phyloP scores from a whole-genome alignment of 1,284 basidiomycete genomes.

The Malassezia nana region DNA sequence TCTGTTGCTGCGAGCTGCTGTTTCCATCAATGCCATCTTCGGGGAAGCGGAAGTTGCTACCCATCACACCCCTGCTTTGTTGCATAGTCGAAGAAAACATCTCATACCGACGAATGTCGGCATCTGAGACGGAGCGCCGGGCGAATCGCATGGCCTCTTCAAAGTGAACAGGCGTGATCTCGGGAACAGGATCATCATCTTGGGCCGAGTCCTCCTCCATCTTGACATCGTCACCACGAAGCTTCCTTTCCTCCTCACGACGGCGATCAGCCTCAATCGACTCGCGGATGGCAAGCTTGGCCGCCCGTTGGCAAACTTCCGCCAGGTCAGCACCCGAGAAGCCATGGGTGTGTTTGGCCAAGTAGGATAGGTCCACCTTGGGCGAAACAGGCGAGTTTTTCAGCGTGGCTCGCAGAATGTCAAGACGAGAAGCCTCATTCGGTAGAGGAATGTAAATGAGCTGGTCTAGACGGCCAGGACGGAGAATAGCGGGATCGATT shows the following conservation, averaged over 20 bases:
- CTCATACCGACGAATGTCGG: constrained; percentile 79
- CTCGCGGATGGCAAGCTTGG: constrained; percentile 89
- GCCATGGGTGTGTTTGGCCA: constrained; percentile 88
- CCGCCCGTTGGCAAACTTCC: constrained; percentile 94
- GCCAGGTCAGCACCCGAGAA: constrained; percentile 99
- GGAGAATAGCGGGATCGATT: constrained; percentile 89
- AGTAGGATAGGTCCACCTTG: constrained; percentile 75
- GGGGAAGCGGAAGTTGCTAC: constrained; percentile 92
- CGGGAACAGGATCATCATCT: constrained; percentile 85
- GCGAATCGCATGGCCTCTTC: constrained; percentile 90
- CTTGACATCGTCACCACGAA: constrained; percentile 21
- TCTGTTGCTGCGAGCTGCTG: constrained; percentile 16
- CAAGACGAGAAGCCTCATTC: constrained; percentile 79
- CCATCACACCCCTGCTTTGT: constrained; percentile 51
- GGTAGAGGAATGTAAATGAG: constrained; percentile 56
- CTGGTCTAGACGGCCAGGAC: constrained; percentile 89
- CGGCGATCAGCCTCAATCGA: constrained; percentile 88
- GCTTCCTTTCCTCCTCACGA: constrained; percentile 57
- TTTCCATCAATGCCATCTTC: constrained; percentile 53
- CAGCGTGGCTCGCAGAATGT: constrained; percentile 80
- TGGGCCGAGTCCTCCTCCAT: constrained; percentile 16
- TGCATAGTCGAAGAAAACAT: constrained; percentile 47
- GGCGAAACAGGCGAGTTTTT: constrained; percentile 82
- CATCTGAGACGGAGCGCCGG: constrained; percentile 51
- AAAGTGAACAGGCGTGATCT: constrained; percentile 69